Evolutionary conservation across 2,329 filamentous ascomycete genomes (phyloP).

Genomic region (Diplodia seriata): DNA sequence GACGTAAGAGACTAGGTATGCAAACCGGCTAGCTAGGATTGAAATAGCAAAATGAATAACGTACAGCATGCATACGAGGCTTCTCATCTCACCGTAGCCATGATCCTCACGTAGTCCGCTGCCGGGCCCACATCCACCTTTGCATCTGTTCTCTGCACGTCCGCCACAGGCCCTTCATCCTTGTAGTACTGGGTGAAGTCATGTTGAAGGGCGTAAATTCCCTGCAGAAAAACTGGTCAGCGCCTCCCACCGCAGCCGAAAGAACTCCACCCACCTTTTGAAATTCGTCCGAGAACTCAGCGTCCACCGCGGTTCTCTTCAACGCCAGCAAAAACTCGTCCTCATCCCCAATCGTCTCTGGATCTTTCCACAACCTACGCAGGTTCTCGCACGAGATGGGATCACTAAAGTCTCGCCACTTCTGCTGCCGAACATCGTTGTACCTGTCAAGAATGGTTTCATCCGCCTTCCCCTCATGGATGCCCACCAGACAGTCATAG

Average conservation of each 20-base stretch:
- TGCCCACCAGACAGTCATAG: slow-evolving; percentile 58
- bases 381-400: slow-evolving; percentile 47
- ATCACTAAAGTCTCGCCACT: slow-evolving; percentile 31
- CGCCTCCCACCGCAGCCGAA: not conserved
- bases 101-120: not conserved
- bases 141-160: not conserved
- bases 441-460: slow-evolving; percentile 35
- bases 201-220: not conserved
- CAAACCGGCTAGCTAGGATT: no score
- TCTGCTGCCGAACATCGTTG: slow-evolving; percentile 33
- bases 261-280: slow-evolving; percentile 37
- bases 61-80: not conserved
- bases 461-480: slow-evolving; percentile 31
- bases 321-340: slow-evolving; percentile 49
- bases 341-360: slow-evolving; percentile 45
- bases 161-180: not conserved
- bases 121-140: not conserved
- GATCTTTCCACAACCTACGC: slow-evolving; percentile 46
- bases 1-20: no score
- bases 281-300: slow-evolving; percentile 39
- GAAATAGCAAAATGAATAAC: not conserved
- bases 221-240: not conserved
- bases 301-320: slow-evolving; percentile 43
- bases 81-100: not conserved
- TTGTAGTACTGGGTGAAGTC: slow-evolving; percentile 12